phyloP scores from a whole-genome alignment of 345 rosid species.

The Punica granatum region DNA sequence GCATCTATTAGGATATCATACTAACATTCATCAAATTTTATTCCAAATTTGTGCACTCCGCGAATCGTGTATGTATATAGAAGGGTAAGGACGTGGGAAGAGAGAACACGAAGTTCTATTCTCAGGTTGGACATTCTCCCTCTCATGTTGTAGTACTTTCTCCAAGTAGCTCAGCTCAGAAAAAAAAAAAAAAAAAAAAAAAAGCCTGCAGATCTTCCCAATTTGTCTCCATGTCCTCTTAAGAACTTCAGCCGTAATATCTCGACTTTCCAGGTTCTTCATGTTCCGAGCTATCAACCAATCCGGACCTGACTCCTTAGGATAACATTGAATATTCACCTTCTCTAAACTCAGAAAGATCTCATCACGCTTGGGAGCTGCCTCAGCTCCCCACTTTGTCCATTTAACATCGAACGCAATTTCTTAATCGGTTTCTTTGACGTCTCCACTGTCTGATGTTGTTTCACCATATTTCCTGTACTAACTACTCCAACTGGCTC shows the following conservation, averaged over 20 bases:
- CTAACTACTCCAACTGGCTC: not conserved
- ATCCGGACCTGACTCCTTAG: not conserved
- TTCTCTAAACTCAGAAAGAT: not conserved
- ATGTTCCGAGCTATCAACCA: constrained; percentile 7
- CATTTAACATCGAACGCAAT: not conserved
- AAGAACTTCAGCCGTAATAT: constrained; percentile 1
- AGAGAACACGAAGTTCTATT: too few species aligned
- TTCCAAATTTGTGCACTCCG: too few species aligned
- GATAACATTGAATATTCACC: constrained; percentile 14
- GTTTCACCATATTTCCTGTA: not conserved
- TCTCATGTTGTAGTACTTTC: too few species aligned
- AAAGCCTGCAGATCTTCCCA: not conserved
- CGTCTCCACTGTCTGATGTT: not conserved
- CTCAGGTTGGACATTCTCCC: too few species aligned
- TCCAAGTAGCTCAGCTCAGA: not conserved
- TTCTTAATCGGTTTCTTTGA: not conserved
- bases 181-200: too few species aligned
- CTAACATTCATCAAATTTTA: too few species aligned
- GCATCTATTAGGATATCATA: too few species aligned
- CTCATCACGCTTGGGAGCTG: not conserved
- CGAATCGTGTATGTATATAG: too few species aligned
- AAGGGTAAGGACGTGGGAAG: too few species aligned
- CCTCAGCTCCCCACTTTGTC: too few species aligned
- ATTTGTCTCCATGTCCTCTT: not conserved
- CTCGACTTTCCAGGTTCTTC: constrained; percentile 2